Evolutionary conservation across 1,284 basidiomycete genomes (phyloP), one percentile per base, ranked within the genome.

Genomic region (Cryptococcus jaspeensis): DNA sequence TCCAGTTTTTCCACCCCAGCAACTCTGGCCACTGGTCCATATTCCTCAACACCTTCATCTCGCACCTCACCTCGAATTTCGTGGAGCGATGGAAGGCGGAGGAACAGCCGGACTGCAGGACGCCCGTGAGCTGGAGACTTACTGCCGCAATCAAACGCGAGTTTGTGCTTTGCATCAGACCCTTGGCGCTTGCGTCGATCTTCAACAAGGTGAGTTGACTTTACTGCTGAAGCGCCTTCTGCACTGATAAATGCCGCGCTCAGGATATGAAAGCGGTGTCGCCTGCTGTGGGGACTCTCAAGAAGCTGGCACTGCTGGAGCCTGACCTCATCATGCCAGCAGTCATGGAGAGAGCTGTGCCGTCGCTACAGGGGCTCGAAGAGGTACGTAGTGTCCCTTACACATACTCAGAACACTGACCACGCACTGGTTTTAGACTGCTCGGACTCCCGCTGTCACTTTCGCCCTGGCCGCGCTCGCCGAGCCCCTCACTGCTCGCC

Each of bases 171-270:
- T 87, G 84, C 42, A 82, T 98, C 42, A 85, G 90, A 41, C 95
- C 92, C 0, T 90, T 95, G 9, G 89, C 91, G 1, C 80, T 99
- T 37, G 84, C 98, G 13, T 86, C 91, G 22, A 96, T 99, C 88
- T 99, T 99, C 78, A 87, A 92, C 50, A 97, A 98, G 77, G 90
- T 71, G 36, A 55, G 64, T 40, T 7, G 7, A 15, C 13, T 22
- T 32, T 40, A 5, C 11, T 18, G 12, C 37, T 39, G 35, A 20
- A 7, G 15, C 23, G 11, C 3, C 1, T 11, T 32, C 4, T 32
- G 9, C 25, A 15, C 39, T 35, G 37, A 36, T 42, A 22, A 52
- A 37, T 36, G 23, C 48, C 13, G 5, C 5, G 35, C 20, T 12
- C 55, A 72, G 63, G 81, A 82, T 52, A 72, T 79, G 49, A 67